phyloP scores from a whole-genome alignment of 495 filamentous ascomycete genomes.

The Achaetomiella virescens region DNA sequence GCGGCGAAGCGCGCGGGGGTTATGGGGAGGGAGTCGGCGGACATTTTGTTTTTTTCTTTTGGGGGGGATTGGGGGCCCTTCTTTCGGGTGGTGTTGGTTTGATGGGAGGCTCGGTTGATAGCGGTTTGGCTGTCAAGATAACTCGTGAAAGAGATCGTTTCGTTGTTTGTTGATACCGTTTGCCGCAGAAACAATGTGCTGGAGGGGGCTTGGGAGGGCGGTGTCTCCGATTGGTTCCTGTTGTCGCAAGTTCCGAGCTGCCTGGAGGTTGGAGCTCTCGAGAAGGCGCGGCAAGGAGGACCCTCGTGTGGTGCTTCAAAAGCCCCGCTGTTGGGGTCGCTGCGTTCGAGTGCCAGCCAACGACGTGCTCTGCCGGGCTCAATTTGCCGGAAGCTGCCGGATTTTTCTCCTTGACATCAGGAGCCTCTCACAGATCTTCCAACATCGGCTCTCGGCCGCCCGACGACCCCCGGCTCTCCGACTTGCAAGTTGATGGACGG shows the following conservation, averaged over 20 bases:
- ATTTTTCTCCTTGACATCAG: background rate
- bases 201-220: background rate
- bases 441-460: background rate
- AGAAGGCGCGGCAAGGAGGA: background rate
- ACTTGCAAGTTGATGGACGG: constrained; percentile 21
- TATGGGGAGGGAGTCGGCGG: constrained; percentile 51
- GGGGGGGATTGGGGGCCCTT: background rate
- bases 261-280: background rate
- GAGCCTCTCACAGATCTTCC: background rate
- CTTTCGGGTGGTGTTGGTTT: background rate
- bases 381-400: background rate
- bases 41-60: constrained; percentile 36
- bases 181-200: too few relatives aligned
- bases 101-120: background rate
- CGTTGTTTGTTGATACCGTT: too few relatives aligned
- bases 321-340: background rate
- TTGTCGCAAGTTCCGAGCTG: constrained; percentile 6
- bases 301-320: too few relatives aligned
- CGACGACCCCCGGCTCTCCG: background rate
- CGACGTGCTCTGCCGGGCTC: background rate
- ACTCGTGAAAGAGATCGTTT: too few relatives aligned
- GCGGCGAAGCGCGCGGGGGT: constrained; percentile 57
- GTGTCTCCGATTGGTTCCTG: background rate
- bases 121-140: background rate
- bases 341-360: background rate